Evolutionary conservation across 805 yeast genomes (phyloP).

Genomic region (Cyberlindnera maritima): DNA sequence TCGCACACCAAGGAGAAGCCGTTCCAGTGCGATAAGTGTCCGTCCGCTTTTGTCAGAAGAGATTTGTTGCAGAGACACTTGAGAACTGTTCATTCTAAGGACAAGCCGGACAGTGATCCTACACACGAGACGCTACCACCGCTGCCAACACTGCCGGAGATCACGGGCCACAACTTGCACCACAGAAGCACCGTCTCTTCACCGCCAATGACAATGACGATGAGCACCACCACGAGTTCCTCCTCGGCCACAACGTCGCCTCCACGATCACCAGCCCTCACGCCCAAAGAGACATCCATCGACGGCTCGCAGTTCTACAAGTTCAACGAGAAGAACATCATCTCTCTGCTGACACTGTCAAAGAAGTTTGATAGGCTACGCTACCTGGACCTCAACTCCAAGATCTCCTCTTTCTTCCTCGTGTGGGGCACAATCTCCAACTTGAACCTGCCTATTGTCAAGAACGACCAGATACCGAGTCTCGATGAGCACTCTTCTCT

Average conservation of each 20-base stretch:
- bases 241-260: not conserved
- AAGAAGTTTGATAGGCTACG: slow-evolving; percentile 22
- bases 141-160: too few species aligned
- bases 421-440: slow-evolving; percentile 29
- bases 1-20: slow-evolving; percentile 82
- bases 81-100: slow-evolving; percentile 63
- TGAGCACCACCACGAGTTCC: not conserved
- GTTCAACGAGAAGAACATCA: slow-evolving; percentile 30
- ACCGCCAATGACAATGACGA: not conserved
- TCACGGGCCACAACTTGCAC: too few species aligned
- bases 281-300: not conserved
- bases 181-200: not conserved
- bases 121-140: too few species aligned
- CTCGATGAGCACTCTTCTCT: slow-evolving; percentile 36
- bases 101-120: not conserved
- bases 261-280: too few species aligned
- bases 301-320: slow-evolving; percentile 8
- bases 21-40: slow-evolving; percentile 67
- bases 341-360: slow-evolving; percentile 32
- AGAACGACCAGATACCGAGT: slow-evolving; percentile 12
- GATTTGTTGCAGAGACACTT: slow-evolving; percentile 76
- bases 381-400: slow-evolving; percentile 20
- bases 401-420: slow-evolving; percentile 18
- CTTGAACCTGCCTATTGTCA: slow-evolving; percentile 29
- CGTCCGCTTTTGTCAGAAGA: slow-evolving; percentile 71